A percentile compares a stretch with the other conserved stretches of the same genome.
phyloP scores from a whole-genome alignment of 1,284 basidiomycete genomes.

The Schizophyllum commune region DNA sequence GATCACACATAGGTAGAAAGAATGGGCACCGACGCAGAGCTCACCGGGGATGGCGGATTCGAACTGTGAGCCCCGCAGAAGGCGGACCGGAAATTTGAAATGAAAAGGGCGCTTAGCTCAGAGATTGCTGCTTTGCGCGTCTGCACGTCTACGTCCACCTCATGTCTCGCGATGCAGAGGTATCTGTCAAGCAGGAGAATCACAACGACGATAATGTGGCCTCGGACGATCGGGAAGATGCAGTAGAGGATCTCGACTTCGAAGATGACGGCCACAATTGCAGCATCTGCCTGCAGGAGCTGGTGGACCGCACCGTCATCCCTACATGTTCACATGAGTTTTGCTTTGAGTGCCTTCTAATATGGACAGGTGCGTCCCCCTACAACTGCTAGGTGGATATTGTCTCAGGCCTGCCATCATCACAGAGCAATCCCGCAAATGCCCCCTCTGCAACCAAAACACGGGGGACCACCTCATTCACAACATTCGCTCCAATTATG shows the following conservation, averaged over 20 bases:
- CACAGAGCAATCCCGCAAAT: slow-evolving; percentile 65
- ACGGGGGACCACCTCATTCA: slow-evolving; percentile 79
- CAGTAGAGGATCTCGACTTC: slow-evolving; percentile 16
- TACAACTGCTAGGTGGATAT: background rate
- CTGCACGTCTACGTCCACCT: background rate
- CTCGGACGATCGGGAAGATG: background rate
- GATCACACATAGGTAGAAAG: too few relatives aligned
- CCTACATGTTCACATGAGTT: slow-evolving; percentile 83
- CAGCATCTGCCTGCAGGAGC: slow-evolving; percentile 69
- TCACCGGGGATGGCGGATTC: too few relatives aligned
- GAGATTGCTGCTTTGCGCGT: too few relatives aligned
- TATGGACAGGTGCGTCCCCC: slow-evolving; percentile 66
- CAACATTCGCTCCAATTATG: slow-evolving; percentile 64
- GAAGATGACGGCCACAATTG: slow-evolving; percentile 23
- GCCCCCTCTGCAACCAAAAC: slow-evolving; percentile 73
- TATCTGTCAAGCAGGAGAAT: background rate
- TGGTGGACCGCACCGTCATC: slow-evolving; percentile 72
- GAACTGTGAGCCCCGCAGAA: too few relatives aligned
- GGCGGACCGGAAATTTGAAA: too few relatives aligned
- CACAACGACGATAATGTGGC: background rate
- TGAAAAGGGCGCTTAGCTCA: too few relatives aligned
- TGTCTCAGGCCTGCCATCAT: background rate
- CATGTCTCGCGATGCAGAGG: background rate
- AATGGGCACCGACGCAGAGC: too few relatives aligned
- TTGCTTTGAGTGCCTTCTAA: slow-evolving; percentile 79